Evolutionary conservation across 2,329 filamentous ascomycete species (phyloP).

Genomic region (Diaporthe capsici): DNA sequence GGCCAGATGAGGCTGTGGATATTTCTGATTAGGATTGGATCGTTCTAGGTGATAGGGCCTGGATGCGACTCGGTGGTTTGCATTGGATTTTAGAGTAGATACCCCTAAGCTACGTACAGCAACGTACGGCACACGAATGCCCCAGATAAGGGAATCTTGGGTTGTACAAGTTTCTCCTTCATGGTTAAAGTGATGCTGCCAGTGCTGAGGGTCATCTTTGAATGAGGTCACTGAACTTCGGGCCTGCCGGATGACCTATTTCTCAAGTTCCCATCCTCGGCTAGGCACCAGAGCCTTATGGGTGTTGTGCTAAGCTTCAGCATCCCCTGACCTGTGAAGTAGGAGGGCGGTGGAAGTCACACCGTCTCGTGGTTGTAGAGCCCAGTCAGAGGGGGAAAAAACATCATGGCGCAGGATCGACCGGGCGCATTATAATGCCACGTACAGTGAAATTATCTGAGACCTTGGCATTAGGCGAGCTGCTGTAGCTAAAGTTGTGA

Average conservation of each 20-base stretch:
- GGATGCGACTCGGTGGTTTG: not conserved
- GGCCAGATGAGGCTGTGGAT: not conserved
- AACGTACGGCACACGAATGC: not conserved
- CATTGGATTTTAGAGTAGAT: slow-evolving; percentile 28
- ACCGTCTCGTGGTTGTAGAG: not conserved
- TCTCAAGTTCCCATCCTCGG: too few species aligned
- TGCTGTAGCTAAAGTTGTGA: not conserved
- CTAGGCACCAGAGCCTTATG: not conserved
- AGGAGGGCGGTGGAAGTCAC: too few species aligned
- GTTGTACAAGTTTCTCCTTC: not conserved
- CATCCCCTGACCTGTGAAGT: not conserved
- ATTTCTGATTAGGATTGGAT: not conserved
- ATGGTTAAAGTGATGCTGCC: not conserved
- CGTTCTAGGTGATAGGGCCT: not conserved
- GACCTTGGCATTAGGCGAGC: not conserved
- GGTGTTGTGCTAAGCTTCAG: not conserved
- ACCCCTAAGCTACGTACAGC: slow-evolving; percentile 18
- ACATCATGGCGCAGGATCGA: too few species aligned
- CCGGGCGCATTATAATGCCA: not conserved
- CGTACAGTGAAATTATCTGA: not conserved
- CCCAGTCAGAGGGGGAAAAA: too few species aligned
- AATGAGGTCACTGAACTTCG: too few species aligned
- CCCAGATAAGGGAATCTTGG: not conserved
- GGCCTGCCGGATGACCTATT: not conserved
- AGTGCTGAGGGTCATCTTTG: too few species aligned